Evolutionary conservation across 2,329 filamentous ascomycete species (phyloP).

Genomic region (Nemania serpens): DNA sequence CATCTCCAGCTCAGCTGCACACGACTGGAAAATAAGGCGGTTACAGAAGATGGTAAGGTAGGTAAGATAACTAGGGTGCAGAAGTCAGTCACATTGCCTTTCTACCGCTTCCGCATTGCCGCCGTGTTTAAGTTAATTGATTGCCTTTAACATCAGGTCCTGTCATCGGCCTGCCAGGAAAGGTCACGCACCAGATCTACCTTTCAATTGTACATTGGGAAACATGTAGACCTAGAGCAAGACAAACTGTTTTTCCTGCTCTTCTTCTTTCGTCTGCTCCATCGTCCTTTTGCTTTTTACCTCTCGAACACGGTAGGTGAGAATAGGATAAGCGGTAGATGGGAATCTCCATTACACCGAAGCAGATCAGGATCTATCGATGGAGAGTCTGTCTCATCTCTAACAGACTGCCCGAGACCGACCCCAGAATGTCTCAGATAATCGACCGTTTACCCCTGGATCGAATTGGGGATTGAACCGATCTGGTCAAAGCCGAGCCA

Average conservation of each 20-base stretch:
- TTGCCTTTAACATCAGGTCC: constrained; percentile 5
- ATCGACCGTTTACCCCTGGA: not conserved
- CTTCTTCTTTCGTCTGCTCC: not conserved
- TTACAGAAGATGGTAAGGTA: not conserved
- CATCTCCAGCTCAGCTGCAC: constrained; percentile 15
- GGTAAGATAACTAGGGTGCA: not conserved
- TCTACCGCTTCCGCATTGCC: constrained; percentile 12
- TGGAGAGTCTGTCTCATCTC: constrained; percentile 5
- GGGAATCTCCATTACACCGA: not conserved
- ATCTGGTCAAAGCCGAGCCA: not conserved
- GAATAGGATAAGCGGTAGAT: not conserved
- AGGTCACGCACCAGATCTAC: constrained; percentile 2
- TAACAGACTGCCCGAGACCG: not conserved
- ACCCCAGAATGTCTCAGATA: constrained; percentile 9
- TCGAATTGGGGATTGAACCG: not conserved
- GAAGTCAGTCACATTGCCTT: not conserved
- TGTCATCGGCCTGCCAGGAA: constrained; percentile 1
- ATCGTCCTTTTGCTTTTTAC: not conserved
- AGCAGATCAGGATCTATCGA: not conserved
- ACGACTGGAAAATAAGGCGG: constrained; percentile 1
- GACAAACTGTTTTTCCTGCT: not conserved
- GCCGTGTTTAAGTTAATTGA: not conserved
- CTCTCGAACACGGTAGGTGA: not conserved
- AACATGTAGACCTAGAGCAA: constrained; percentile 18
- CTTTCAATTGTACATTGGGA: constrained; percentile 17